Evolutionary conservation across 371 early-diverging fungal genomes (phyloP), one percentile per base, ranked within the genome.

Genomic region (Capniomyces stellatus): DNA sequence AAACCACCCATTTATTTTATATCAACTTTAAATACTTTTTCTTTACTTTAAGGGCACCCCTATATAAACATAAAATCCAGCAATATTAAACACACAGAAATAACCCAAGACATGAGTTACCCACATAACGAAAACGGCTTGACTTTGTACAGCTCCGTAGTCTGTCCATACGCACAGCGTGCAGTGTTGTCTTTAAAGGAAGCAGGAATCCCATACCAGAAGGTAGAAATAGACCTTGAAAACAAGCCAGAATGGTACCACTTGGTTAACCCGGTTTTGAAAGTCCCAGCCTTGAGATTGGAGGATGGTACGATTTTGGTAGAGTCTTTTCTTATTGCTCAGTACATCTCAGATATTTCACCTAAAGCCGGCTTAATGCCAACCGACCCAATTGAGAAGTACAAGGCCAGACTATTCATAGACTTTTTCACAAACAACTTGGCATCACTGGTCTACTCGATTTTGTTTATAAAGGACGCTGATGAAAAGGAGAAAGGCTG

Each of bases 311-410:
- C 70, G n/a, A 31, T 71, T 1, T 43, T 89, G 44, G 73, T 72
- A 39, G 83, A 89, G 62, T 87, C 87, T 2, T 58, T 81, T 51
- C 82, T 90, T 22, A 87, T 91, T 43, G 49, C 87, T 42, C 91
- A 93, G 62, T 88, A 82, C 56, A 64, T 94, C 2, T 92, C 91
- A 30, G 91, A 92, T 51, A 4, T 23, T 13, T 67, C 6, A 12
- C 46, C 46, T 19, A 19, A 46, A 46, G n/a, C 10, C 25, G 12
- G n/a, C 8, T 19, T 46, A 19, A 46, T 46, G 46, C 46, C 46
- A 23, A 19, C 13, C 13, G 21, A 21, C 25, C 10, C 46, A 12
- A 10, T 46, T 6, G 46, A 46, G 23, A 4, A n/a, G 46, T 4
- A 4, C 46, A 46, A 46, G n/a, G 46, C 19, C 10, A 21, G 46